Conservation (phyloP, 2,329 filamentous ascomycete genomes). For the Mycosphaerella sp. region DNA sequence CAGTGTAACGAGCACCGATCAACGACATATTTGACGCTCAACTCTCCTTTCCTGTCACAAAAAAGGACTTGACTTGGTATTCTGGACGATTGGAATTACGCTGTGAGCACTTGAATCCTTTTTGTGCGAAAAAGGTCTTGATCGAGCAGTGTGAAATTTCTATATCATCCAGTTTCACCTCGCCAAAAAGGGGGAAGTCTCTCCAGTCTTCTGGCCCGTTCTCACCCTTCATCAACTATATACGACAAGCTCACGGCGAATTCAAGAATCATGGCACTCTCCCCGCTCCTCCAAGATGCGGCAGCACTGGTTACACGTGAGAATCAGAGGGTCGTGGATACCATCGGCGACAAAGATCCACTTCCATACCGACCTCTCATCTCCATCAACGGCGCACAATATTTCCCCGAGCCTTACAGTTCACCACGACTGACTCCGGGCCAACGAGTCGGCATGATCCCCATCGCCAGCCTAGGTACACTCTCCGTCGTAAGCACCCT, state of each 20-base stretch:
- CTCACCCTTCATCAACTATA: no score
- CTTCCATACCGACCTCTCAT: constrained; percentile 21
- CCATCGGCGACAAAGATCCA: neutral
- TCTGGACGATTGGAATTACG: no score
- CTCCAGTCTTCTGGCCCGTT: no score
- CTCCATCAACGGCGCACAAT: constrained; percentile 19
- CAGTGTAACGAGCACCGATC: neutral
- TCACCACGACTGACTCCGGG: constrained; percentile 16
- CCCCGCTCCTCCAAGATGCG: neutral
- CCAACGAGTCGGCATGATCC: constrained; percentile 28
- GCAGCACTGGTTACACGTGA: neutral
- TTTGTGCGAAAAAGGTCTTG: no score
- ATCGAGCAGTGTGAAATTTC: no score
- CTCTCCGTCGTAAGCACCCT: constrained; percentile 29
- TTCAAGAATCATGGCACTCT: no score
- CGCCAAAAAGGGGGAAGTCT: no score
- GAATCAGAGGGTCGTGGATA: neutral
- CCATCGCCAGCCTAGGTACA: constrained; percentile 27
- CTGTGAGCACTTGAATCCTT: no score
- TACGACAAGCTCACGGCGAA: neutral
- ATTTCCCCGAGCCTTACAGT: constrained; percentile 31
- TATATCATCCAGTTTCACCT: no score
- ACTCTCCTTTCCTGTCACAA: neutral
- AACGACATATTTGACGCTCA: neutral
- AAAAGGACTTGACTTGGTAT: neutral